phyloP scores from a whole-genome alignment of 148 eudicot genomes.

The Silene conica region DNA sequence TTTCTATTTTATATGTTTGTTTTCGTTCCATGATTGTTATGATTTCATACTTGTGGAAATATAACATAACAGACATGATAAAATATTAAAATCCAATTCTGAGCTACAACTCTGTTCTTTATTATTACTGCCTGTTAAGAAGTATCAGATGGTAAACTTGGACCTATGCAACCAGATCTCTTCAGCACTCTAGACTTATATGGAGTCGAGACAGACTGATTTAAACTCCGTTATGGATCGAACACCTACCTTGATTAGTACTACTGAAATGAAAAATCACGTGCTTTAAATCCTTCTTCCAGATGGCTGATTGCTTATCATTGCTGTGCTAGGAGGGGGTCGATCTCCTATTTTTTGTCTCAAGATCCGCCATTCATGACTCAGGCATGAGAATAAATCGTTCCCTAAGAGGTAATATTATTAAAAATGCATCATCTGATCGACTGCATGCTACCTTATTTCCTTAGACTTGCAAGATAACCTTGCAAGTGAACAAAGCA shows the following conservation, averaged over 20 bases:
- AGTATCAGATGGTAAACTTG: not conserved
- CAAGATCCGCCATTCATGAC: no score
- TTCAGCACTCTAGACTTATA: not conserved
- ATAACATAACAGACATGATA: not conserved
- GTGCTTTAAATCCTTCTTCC: constrained; percentile 3
- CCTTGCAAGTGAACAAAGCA: constrained; percentile 7
- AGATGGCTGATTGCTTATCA: not conserved
- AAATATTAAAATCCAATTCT: not conserved
- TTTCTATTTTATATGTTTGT: not conserved
- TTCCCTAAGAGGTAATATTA: constrained; percentile 6
- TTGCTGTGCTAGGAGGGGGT: no score
- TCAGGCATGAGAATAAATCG: constrained; percentile 2
- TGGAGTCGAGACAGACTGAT: not conserved
- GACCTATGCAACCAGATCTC: no score
- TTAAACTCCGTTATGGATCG: not conserved
- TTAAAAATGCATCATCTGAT: constrained; percentile 2
- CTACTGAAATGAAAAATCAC: constrained; percentile 1
- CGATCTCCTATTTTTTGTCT: no score
- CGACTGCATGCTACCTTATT: not conserved
- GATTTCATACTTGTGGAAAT: constrained; percentile 2
- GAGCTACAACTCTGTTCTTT: not conserved
- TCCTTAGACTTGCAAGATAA: not conserved
- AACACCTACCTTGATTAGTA: not conserved
- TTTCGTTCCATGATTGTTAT: not conserved
- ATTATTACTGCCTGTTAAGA: no score